Evolutionary conservation across 345 rosid genomes (phyloP), one percentile per base, ranked within the genome.

Genomic region (Turnera subulata): DNA sequence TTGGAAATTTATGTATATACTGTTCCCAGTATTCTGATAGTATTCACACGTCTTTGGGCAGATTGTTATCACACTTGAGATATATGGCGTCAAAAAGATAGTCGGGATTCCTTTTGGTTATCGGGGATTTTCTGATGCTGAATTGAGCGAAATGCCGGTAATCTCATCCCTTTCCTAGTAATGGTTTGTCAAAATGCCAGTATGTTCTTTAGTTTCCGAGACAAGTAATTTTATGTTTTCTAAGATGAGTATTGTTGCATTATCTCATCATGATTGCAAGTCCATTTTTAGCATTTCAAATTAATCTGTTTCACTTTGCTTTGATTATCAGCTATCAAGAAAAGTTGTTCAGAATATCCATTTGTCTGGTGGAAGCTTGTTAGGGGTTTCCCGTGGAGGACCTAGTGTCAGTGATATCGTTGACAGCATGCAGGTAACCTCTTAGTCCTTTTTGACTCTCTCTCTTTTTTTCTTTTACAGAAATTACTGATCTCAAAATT

Each of bases 341-440:
- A 90, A 82, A 76, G 99, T 94, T 25, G 97, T 94, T 66, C 99
- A 90, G 58, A 94, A 94, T 56, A 67, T 94, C 59, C 99, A 94
- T 81, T 89, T 94, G 23, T 94, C 97, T 58, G 97, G 97, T 64
- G 99, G 97, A 81, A 94, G 97, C 77, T 78, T 90, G 76, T 74
- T 90, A 50, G 99, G 99, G 67, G 99, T 93, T 76, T 85, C 96
- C 22, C 93, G 96, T 26, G 96, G 96, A 61, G 91, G 81, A 1
- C 99, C 99, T 6, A 37, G 73, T 59, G 82, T 87, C 1, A 72
- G 82, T 54, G 82, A 85, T 52, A 89, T 89, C 44, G 99, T 89
- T 23, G 84, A 80, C 58, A 80, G 75, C 50, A 58, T 93, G 94
- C 82, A 93, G 96, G 99, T 85, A 54, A 32, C 57, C 50, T 35